Evolutionary conservation across 202 grass and related monocot species (phyloP), one percentile per base, ranked within the genome.

Genomic region (Hordeum pubiflorum): DNA sequence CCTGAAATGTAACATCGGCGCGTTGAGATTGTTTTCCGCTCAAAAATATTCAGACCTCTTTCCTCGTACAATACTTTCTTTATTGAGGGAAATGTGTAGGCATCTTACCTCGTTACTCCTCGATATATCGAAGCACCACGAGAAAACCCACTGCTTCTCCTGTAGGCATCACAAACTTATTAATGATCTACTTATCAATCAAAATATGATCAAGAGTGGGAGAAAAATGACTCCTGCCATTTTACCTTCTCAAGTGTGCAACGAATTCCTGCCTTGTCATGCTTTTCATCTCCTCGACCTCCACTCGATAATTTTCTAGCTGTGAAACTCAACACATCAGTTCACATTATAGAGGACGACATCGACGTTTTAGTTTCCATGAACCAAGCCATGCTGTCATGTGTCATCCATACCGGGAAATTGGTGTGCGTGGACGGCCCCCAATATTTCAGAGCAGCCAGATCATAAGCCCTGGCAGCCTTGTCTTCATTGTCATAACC

Each of bases 401-500:
- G 33, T n/a, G 72, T 79, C n/a, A 41, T 67, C 39, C 84, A 79
- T 95, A 99, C 96, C 3, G 92, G 77, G 43, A 91, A 91, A 81
- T 99, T 99, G 79, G 89, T 93, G 41, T 88, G 69, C 27, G 90
- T 91, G 11, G 92, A 88, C 70, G 82, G 40, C 22, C 96, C 96
- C 96, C 96, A 98, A 46, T 98, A 98, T 84, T 95, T 98, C 36
- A 98, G 77, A 40, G 96, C 92, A 59, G 92, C 92, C 58, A 95
- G 84, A 88, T 99, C 96, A 85, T 99, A 99, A 72, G 96, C 82
- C 83, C 90, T 93, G 57, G 96, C 92, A 67, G 96, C 96, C 77
- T 99, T 99, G 31, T 95, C 96, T 91, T 99, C 96, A 68, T 72
- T 90, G 23, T 99, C 92, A 79, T 99, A 99, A 64, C 96, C 96